A percentile compares a stretch with the other conserved stretches of the same genome.
Evolutionary conservation across 1,284 basidiomycete genomes (phyloP).

Genomic region (Meira miltonrushii): DNA sequence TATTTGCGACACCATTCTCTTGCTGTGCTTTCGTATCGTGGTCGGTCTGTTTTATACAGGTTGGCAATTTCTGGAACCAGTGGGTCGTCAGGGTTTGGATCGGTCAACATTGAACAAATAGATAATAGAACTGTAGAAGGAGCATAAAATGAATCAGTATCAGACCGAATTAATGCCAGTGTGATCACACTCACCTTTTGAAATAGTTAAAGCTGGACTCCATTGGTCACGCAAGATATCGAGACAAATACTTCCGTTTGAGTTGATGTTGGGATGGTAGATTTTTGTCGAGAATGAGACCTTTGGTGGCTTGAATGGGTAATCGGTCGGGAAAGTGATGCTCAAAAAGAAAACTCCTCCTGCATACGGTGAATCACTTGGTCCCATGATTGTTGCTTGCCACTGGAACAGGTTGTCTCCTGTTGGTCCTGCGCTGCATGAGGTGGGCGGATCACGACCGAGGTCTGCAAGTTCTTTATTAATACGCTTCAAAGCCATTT

Average conservation of each 20-base stretch:
- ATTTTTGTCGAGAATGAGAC: constrained; percentile 93
- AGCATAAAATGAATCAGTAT: neutral
- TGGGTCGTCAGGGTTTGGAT: constrained; percentile 53
- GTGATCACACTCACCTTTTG: constrained; percentile 72
- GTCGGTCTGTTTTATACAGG: constrained; percentile 51
- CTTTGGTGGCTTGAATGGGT: constrained; percentile 72
- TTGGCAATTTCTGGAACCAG: constrained; percentile 52
- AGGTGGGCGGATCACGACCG: constrained; percentile 51
- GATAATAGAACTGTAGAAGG: constrained; percentile 37
- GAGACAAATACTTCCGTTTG: constrained; percentile 95
- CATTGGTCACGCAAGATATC: constrained; percentile 85
- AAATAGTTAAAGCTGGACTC: constrained; percentile 87
- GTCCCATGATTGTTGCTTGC: constrained; percentile 53
- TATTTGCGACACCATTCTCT: constrained; percentile 52
- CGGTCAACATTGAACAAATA: constrained; percentile 51
- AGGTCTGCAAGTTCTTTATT: constrained; percentile 52
- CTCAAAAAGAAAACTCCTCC: constrained; percentile 93
- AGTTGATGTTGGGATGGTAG: constrained; percentile 95
- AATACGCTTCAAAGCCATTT: constrained; percentile 52
- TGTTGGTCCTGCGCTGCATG: constrained; percentile 50
- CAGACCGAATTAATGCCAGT: neutral
- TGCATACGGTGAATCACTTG: constrained; percentile 83
- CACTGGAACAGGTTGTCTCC: constrained; percentile 54
- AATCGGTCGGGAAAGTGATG: constrained; percentile 65
- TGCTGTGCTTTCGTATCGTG: constrained; percentile 51